A percentile compares a stretch with the other conserved stretches of the same genome.
phyloP scores from a whole-genome alignment of 1,284 basidiomycete genomes.

The Malassezia obtusa region DNA sequence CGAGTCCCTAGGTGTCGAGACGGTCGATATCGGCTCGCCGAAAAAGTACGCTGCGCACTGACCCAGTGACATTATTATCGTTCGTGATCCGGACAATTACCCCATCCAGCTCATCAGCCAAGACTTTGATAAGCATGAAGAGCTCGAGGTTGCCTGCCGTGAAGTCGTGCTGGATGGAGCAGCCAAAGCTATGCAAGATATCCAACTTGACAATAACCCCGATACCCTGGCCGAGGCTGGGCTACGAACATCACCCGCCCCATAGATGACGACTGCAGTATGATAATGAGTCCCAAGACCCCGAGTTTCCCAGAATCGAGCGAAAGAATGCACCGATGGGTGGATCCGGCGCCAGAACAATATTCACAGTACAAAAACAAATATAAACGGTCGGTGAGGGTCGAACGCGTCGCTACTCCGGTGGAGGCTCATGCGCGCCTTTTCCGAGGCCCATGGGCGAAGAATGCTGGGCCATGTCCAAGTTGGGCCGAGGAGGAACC shows the following conservation, averaged over 20 bases:
- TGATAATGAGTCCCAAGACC: too few relatives aligned
- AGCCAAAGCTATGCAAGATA: not conserved
- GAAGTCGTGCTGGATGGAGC: conserved; percentile 7
- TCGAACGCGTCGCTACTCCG: too few relatives aligned
- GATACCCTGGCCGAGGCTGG: conserved; percentile 11
- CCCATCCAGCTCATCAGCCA: conserved; percentile 20
- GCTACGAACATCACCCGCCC: not conserved
- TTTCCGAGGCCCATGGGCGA: too few relatives aligned
- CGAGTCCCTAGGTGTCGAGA: conserved; percentile 10
- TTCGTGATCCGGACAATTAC: conserved; percentile 19
- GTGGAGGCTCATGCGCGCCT: too few relatives aligned
- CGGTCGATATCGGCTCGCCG: conserved; percentile 14
- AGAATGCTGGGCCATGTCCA: too few relatives aligned
- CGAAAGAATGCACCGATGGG: too few relatives aligned
- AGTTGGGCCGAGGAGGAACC: too few relatives aligned
- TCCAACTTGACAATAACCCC: not conserved
- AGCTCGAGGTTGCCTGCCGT: conserved; percentile 9
- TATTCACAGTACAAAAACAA: too few relatives aligned
- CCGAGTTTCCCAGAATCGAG: too few relatives aligned
- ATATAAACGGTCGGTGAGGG: too few relatives aligned
- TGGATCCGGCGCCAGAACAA: too few relatives aligned
- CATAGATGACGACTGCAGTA: not conserved
- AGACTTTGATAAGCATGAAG: conserved; percentile 53
- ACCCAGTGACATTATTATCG: conserved; percentile 15
- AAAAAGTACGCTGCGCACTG: conserved; percentile 12